Conservation (phyloP, 108 stramenopile species). For the Epipyxis sp. region DNA sequence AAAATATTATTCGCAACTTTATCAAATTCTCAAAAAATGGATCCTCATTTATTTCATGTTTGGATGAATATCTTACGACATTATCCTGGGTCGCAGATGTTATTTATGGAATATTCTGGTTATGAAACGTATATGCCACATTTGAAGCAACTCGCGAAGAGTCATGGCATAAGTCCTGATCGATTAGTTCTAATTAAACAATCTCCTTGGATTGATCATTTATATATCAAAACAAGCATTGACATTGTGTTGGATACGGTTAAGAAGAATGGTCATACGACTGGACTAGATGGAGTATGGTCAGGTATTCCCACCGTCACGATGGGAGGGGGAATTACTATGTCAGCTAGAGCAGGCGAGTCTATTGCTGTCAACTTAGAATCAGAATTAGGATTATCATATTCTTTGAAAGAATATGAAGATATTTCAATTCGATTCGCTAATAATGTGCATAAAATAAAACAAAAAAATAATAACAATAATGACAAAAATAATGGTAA, state of each 20-base stretch:
- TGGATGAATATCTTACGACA: constrained; percentile 18
- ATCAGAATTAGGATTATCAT: not conserved
- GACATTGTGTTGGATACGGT: constrained; percentile 32
- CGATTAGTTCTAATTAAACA: not conserved
- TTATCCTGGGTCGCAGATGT: not conserved
- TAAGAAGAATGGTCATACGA: constrained; percentile 36
- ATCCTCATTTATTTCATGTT: constrained; percentile 17
- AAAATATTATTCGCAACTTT: constrained; percentile 7
- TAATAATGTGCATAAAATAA: too few species aligned
- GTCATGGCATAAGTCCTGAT: not conserved
- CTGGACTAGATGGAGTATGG: constrained; percentile 27
- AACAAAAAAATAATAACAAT: too few species aligned
- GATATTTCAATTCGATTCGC: not conserved
- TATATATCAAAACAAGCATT: not conserved
- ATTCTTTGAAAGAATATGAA: constrained; percentile 24
- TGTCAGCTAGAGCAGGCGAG: not conserved
- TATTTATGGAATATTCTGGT: constrained; percentile 15
- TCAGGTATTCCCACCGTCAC: constrained; percentile 26
- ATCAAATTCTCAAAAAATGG: constrained; percentile 29
- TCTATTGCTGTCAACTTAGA: constrained; percentile 18
- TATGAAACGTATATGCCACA: not conserved
- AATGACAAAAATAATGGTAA: too few species aligned
- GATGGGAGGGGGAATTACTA: not conserved
- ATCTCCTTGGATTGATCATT: constrained; percentile 22
- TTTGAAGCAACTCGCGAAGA: not conserved